Conservation (phyloP, 1,284 basidiomycete genomes). For the Stygiomarasmius scandens region DNA sequence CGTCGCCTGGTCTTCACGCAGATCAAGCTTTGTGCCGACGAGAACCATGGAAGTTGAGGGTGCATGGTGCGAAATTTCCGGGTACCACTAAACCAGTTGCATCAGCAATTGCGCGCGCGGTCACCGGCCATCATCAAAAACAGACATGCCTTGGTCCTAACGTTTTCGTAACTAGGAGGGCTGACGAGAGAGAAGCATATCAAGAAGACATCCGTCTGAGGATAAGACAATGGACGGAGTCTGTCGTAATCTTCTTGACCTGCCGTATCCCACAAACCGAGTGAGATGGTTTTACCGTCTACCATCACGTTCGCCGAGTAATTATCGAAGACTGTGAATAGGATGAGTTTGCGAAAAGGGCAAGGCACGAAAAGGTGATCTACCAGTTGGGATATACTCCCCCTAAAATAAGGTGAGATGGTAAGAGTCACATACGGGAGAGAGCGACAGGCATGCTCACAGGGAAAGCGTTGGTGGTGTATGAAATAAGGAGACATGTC, state of each 20-base stretch:
- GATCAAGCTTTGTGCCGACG: constrained; percentile 97
- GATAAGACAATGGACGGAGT: constrained; percentile 96
- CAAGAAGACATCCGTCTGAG: constrained; percentile 98
- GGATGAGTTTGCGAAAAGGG: constrained; percentile 2
- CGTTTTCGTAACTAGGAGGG: constrained; percentile 98
- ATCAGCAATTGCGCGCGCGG: constrained; percentile 4
- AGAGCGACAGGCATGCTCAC: constrained; percentile 50
- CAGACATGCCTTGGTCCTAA: constrained; percentile 83
- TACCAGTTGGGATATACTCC: constrained; percentile 97
- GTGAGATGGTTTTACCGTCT: constrained; percentile 96
- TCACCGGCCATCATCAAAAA: constrained; percentile 6
- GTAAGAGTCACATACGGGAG: constrained; percentile 18
- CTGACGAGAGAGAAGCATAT: constrained; percentile 99
- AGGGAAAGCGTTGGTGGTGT: constrained; percentile 95
- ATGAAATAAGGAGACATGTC: constrained; percentile 97
- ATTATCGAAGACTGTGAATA: constrained; percentile 84
- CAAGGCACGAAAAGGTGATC: constrained; percentile 17
- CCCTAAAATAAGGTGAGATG: constrained; percentile 61
- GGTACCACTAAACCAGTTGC: constrained; percentile 78
- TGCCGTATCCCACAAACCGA: constrained; percentile 99
- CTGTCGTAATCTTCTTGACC: constrained; percentile 99
- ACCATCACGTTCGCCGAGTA: constrained; percentile 97
- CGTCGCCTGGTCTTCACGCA: constrained; percentile 92
- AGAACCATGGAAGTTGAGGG: constrained; percentile 93
- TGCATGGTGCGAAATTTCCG: constrained; percentile 96